A percentile compares a stretch with the other conserved stretches of the same genome.
phyloP scores from a whole-genome alignment of 1,284 basidiomycete genomes.

The Ganoderma sp. region DNA sequence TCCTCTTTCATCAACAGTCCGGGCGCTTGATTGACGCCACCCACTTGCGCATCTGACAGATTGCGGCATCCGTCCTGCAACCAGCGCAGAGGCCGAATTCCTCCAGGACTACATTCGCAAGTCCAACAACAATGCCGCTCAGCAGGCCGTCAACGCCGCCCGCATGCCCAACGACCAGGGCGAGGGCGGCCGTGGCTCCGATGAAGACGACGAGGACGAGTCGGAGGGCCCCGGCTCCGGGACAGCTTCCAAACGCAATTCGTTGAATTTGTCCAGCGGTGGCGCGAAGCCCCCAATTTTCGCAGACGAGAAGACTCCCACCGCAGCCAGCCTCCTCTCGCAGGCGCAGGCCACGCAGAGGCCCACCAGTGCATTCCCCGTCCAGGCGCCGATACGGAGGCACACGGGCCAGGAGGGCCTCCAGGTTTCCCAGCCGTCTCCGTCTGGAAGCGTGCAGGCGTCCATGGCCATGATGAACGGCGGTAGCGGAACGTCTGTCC shows the following conservation, averaged over 20 bases:
- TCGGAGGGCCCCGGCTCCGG: conserved; percentile 74
- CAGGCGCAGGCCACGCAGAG: conserved; percentile 74
- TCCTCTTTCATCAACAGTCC: conserved; percentile 37
- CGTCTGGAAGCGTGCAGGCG: conserved; percentile 51
- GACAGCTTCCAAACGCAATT: conserved; percentile 72
- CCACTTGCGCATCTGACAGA: conserved; percentile 51
- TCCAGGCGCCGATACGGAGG: conserved; percentile 76
- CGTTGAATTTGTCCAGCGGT: conserved; percentile 67
- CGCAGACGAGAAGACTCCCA: conserved; percentile 80
- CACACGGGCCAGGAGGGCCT: conserved; percentile 63
- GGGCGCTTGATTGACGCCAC: conserved; percentile 43
- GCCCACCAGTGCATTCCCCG: conserved; percentile 62
- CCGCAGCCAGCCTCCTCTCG: conserved; percentile 73
- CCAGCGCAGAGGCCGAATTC: conserved; percentile 86
- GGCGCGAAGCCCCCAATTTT: conserved; percentile 60
- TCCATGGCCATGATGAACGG: conserved; percentile 51
- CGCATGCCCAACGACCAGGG: conserved; percentile 68
- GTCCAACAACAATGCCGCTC: conserved; percentile 82
- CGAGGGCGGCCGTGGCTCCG: conserved; percentile 65
- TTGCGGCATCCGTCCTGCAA: conserved; percentile 88
- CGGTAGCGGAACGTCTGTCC: conserved; percentile 66
- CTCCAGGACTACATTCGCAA: conserved; percentile 89
- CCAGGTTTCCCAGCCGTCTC: conserved; percentile 57
- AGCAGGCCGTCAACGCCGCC: conserved; percentile 71
- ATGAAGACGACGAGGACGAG: conserved; percentile 84